Percentiles rank a stretch among this genome's conserved stretches.
Conservation (phyloP, 2,329 filamentous ascomycete species). For the Monosporascus ibericus region DNA sequence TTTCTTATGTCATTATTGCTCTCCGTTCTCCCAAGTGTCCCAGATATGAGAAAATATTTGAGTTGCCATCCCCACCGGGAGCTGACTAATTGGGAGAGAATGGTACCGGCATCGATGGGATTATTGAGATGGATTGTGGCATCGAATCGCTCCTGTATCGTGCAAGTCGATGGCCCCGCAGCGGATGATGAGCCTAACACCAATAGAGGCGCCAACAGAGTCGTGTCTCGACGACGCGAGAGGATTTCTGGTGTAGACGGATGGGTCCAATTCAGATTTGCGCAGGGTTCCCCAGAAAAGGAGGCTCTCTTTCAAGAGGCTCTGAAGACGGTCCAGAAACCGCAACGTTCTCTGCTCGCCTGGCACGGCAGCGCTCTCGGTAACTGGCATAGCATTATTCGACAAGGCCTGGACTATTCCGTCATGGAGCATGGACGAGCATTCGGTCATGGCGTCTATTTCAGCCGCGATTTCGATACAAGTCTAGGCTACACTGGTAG, state of each 20-base stretch:
- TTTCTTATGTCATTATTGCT: constrained; percentile 47
- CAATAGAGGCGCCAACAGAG: constrained; percentile 1
- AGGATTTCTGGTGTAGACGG: constrained; percentile 56
- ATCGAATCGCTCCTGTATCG: constrained; percentile 81
- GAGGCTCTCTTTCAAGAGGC: constrained; percentile 67
- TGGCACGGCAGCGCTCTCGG: constrained; percentile 74
- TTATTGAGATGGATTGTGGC: constrained; percentile 83
- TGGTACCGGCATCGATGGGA: constrained; percentile 60
- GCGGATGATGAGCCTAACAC: constrained; percentile 9
- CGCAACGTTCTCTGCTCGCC: constrained; percentile 62
- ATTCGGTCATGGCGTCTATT: constrained; percentile 77
- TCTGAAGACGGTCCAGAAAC: constrained; percentile 39
- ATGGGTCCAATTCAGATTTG: constrained; percentile 80
- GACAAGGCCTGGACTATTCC: constrained; percentile 72
- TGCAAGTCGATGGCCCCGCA: constrained; percentile 56
- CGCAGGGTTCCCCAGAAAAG: constrained; percentile 83
- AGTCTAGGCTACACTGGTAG: constrained; percentile 46
- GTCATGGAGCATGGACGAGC: constrained; percentile 58
- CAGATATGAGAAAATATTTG: constrained; percentile 48
- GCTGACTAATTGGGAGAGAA: constrained; percentile 41
- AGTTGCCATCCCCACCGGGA: constrained; percentile 28
- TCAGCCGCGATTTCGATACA: constrained; percentile 53
- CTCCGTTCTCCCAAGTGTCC: constrained; percentile 54
- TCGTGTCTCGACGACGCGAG: constrained; percentile 30
- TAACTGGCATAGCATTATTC: constrained; percentile 90